A percentile compares a stretch with the other conserved stretches of the same genome.
phyloP scores from a whole-genome alignment of 2,329 filamentous ascomycete species.

The Talaromyces funiculosus region DNA sequence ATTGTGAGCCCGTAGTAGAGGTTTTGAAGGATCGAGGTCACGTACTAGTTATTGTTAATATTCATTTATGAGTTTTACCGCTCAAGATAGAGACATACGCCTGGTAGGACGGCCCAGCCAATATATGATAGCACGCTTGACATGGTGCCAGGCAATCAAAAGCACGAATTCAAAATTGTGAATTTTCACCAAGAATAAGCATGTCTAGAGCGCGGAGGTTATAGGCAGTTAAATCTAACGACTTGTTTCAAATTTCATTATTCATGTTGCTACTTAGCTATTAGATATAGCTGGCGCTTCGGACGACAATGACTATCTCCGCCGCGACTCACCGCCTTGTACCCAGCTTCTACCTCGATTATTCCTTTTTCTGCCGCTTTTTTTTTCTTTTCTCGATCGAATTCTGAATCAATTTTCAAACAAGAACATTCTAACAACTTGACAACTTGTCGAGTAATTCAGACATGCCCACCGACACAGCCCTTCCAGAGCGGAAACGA shows the following conservation, averaged over 20 bases:
- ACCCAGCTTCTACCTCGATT: background rate
- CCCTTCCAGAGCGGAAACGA: conserved; percentile 34
- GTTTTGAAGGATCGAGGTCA: conserved; percentile 69
- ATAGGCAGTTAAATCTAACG: background rate
- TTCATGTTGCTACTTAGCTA: background rate
- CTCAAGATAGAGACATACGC: conserved; percentile 39
- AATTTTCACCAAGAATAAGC: background rate
- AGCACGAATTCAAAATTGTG: background rate
- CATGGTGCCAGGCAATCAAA: conserved; percentile 19
- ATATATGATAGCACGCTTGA: conserved; percentile 49
- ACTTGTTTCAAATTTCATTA: background rate
- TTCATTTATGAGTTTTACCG: background rate
- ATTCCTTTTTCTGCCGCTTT: conserved; percentile 5
- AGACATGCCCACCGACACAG: conserved; percentile 32
- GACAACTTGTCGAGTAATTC: conserved; percentile 16
- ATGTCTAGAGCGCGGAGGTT: background rate
- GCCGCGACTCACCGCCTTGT: conserved; percentile 2
- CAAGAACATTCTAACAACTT: background rate
- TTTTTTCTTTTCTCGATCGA: background rate
- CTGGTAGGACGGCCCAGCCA: conserved; percentile 59
- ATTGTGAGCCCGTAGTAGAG: conserved; percentile 85
- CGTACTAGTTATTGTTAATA: conserved; percentile 52
- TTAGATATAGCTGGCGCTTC: background rate
- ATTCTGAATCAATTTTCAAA: background rate
- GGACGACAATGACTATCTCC: background rate